Conservation (phyloP, 257 asterid genomes). For the Solanum ahanhuiri region DNA sequence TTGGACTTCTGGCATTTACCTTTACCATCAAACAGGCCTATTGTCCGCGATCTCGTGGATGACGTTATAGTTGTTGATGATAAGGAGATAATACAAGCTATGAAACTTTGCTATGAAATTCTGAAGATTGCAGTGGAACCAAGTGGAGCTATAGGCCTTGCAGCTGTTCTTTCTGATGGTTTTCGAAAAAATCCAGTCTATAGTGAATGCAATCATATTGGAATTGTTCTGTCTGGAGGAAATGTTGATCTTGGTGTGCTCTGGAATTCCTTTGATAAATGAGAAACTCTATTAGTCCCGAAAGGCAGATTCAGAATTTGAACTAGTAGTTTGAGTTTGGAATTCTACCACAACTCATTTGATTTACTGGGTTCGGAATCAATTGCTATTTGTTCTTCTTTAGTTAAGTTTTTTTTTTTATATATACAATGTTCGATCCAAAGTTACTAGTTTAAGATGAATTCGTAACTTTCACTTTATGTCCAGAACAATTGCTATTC, state of each 20-base stretch:
- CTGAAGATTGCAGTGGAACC: conserved; percentile 86
- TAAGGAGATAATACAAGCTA: conserved; percentile 61
- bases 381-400: not conserved
- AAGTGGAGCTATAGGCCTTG: conserved; percentile 92
- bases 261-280: conserved; percentile 48
- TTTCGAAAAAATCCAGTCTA: conserved; percentile 36
- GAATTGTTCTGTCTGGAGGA: conserved; percentile 76
- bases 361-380: not conserved
- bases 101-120: conserved; percentile 60
- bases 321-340: not conserved
- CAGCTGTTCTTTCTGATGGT: conserved; percentile 54
- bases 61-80: conserved; percentile 62
- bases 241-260: conserved; percentile 74
- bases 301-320: not conserved
- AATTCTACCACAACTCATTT: too few species aligned
- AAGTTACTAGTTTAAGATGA: not conserved
- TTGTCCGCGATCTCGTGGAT: conserved; percentile 84
- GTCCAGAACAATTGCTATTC: too few species aligned
- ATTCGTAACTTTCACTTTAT: not conserved
- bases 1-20: not conserved
- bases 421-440: not conserved
- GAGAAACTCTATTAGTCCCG: not conserved
- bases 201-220: conserved; percentile 49
- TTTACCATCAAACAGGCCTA: conserved; percentile 45
- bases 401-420: not conserved